Conservation (phyloP, 495 filamentous ascomycete genomes). For the Lophiostoma macrostomum region DNA sequence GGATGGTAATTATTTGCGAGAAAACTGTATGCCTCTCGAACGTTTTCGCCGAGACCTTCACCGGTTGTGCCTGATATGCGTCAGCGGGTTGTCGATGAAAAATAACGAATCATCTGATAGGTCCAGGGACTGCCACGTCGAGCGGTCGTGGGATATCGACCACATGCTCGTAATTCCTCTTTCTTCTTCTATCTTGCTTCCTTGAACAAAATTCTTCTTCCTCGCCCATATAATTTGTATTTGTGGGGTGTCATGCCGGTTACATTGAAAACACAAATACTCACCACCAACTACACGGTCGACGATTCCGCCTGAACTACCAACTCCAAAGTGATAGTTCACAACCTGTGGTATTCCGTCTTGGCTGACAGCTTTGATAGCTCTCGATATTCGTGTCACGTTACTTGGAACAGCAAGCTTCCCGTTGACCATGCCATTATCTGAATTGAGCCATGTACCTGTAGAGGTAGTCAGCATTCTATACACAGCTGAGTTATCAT, state of each 20-base stretch:
- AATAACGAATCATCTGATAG: no score
- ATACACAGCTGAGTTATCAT: no score
- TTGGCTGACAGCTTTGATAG: conserved; percentile 38
- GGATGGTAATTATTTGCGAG: conserved; percentile 63
- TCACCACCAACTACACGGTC: conserved; percentile 35
- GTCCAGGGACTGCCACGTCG: no score
- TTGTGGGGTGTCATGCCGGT: no score
- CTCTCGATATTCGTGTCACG: conserved; percentile 43
- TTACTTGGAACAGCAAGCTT: conserved; percentile 40
- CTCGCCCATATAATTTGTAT: no score
- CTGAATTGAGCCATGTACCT: conserved; percentile 42
- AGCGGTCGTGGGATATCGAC: no score
- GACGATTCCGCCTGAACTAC: conserved; percentile 33
- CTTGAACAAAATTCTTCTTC: no score
- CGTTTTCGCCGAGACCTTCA: conserved; percentile 49
- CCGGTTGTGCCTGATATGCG: conserved; percentile 33
- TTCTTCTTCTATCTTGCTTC: no score
- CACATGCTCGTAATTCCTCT: no score
- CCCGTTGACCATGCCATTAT: conserved; percentile 37
- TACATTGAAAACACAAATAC: conserved; percentile 1
- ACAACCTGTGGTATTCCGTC: conserved; percentile 44
- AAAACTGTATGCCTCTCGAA: conserved; percentile 66
- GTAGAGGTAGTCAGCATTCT: no score
- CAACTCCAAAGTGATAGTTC: conserved; percentile 44
- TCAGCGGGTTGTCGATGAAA: conserved; percentile 2